Base-by-base conservation (phyloP, 192 early-diverging fungal genomes). In the Spizellomyces sp. region DNA sequence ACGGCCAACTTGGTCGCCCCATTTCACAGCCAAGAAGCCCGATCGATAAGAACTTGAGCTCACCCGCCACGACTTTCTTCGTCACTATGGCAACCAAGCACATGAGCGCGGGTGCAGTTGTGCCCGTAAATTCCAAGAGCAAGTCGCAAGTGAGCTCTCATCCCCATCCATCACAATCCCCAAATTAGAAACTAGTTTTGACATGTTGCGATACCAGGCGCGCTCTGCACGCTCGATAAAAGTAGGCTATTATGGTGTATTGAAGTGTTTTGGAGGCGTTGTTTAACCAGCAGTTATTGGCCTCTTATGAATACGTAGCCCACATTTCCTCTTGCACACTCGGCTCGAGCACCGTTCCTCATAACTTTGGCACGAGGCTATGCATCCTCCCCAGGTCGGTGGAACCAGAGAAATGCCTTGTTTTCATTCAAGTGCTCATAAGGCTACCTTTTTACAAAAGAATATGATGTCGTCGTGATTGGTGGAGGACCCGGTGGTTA, bases 401-500 rank as follows among this genome's bases (percentile, higher is more conserved):
- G 27, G 27, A 45, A 47, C 47, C 22, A 36, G 6, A 7, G 64
- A 19, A 6, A 15, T 19, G 42, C 5, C 62, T 61, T 22, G 22
- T 41, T 3, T 12, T 61, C 59, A 61, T 12, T 36, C 59, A 61
- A 12, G 4, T 1, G 14, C 12, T 12, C 59, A 45, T n/a, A 27
- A n/a, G 15, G 1, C 14, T 45, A n/a, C 14, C 36, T 45, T 15
- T 45, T 4, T 43, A 6, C 5, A 15, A 44, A 64, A 70, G 69
- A 70, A 50, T 70, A 70, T 60, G 69, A 70, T 45, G 69, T 70
- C 56, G 66, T 62, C 19, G 43, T 75, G 21, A 66, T 77, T 63
- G 97, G 98, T 75, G 96, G 91, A 76, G 98, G 98, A 9, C 96
- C 98, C 50, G 98, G 98, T 68, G 96, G 98, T 66, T 99, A 99